Percentiles rank a stretch among this genome's conserved stretches.
Evolutionary conservation across 208 protist genomes (phyloP).

Genomic region (Porcisia hertigi): DNA sequence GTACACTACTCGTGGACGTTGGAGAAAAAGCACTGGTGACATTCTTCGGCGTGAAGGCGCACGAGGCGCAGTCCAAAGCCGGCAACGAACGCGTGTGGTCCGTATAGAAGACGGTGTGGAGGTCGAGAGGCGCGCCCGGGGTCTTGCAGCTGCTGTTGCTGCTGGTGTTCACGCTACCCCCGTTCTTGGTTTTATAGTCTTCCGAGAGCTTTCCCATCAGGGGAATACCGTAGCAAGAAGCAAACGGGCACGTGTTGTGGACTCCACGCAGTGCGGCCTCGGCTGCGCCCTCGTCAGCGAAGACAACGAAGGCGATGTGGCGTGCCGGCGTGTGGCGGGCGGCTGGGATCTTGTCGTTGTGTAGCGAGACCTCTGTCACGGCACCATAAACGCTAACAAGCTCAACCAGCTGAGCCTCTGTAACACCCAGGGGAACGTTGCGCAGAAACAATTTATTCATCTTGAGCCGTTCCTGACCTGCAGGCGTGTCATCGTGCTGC

Average conservation of each 20-base stretch:
- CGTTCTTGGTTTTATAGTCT: conserved; percentile 22
- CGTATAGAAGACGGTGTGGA: not conserved
- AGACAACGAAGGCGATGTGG: conserved; percentile 55
- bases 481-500: conserved; percentile 42
- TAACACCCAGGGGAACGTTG: conserved; percentile 44
- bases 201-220: conserved; percentile 51
- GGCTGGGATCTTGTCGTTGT: conserved; percentile 28
- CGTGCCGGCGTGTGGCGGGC: conserved; percentile 12
- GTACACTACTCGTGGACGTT: conserved; percentile 3
- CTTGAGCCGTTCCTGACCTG: conserved; percentile 27
- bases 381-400: conserved; percentile 25
- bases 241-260: conserved; percentile 47
- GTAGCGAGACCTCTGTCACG: conserved; percentile 30
- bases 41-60: not conserved
- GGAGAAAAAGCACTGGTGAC: not conserved
- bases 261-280: conserved; percentile 33
- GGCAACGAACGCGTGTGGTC: not conserved
- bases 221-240: conserved; percentile 37
- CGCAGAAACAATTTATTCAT: conserved; percentile 61
- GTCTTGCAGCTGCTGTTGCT: conserved; percentile 4
- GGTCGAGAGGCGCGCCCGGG: not conserved
- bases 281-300: conserved; percentile 34
- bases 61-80: not conserved
- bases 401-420: conserved; percentile 18
- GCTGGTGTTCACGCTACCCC: conserved; percentile 1